Evolutionary conservation across 2,329 filamentous ascomycete genomes (phyloP).

Genomic region (Cladosporium sp.): DNA sequence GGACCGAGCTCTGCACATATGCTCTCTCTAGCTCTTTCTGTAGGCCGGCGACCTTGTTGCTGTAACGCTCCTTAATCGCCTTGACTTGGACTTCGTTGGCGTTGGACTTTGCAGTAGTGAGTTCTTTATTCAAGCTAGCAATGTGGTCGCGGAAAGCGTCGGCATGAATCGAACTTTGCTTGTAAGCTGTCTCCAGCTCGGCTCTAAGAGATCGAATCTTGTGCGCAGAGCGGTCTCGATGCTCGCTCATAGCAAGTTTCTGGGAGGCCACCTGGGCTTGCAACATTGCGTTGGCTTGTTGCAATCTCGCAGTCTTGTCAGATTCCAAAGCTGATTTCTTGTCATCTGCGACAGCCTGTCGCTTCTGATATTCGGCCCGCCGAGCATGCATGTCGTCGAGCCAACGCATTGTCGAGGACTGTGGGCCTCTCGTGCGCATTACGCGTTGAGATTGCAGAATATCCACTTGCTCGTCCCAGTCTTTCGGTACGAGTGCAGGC

Average conservation of each 20-base stretch:
- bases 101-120: conserved; percentile 18
- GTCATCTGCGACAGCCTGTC: conserved; percentile 15
- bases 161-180: conserved; percentile 26
- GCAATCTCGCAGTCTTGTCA: conserved; percentile 17
- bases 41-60: conserved; percentile 20
- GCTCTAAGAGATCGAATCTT: conserved; percentile 23
- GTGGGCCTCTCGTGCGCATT: conserved; percentile 13
- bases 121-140: conserved; percentile 15
- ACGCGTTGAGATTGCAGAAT: conserved; percentile 27
- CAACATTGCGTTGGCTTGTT: conserved; percentile 23
- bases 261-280: conserved; percentile 27
- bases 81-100: conserved; percentile 15
- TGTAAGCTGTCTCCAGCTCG: conserved; percentile 27
- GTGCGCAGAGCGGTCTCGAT: conserved; percentile 16
- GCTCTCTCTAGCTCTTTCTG: conserved; percentile 21
- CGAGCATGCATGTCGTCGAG: conserved; percentile 25
- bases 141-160: conserved; percentile 10
- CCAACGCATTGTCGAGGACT: conserved; percentile 19
- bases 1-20: conserved; percentile 21
- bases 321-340: background rate
- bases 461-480: conserved; percentile 25
- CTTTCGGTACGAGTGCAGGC: conserved; percentile 19
- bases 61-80: conserved; percentile 18
- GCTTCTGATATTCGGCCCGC: conserved; percentile 10
- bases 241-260: conserved; percentile 21